phyloP scores from a whole-genome alignment of 2,329 filamentous ascomycete species.

The Clarireedia monteithiana region DNA sequence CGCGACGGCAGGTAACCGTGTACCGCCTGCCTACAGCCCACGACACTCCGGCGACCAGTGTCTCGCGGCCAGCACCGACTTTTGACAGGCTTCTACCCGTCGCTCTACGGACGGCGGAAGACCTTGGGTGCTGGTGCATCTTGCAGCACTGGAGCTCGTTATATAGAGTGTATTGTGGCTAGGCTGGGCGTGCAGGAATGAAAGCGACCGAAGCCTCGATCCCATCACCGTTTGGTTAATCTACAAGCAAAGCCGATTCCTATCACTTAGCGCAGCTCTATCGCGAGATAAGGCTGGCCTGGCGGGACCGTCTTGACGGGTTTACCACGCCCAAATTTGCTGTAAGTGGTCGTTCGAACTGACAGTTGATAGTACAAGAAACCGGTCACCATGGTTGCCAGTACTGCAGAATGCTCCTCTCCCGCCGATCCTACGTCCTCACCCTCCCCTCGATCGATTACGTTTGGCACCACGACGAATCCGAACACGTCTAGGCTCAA shows the following conservation, averaged over 20 bases:
- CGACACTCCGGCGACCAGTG: not conserved
- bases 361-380: not conserved
- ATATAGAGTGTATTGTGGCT: not conserved
- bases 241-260: not conserved
- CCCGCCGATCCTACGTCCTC: not conserved
- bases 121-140: not conserved
- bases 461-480: not conserved
- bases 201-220: not conserved
- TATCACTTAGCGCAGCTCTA: conserved; percentile 1
- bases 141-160: not conserved
- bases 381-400: not conserved
- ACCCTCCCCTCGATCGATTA: not conserved
- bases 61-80: conserved; percentile 1
- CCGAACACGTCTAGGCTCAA: not conserved
- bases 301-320: not conserved
- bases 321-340: not conserved
- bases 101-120: not conserved
- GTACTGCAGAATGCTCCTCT: not conserved
- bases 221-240: not conserved
- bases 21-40: not conserved
- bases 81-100: conserved; percentile 3
- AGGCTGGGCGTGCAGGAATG: not conserved
- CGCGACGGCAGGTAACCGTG: not conserved
- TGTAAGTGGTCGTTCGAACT: not conserved
- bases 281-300: not conserved